These are phyloP conservation scores for Sphagnum magellanicum DNA, from an alignment of 228 moss, liverwort and hornwort species.

Conservation along the genomic window DNA sequence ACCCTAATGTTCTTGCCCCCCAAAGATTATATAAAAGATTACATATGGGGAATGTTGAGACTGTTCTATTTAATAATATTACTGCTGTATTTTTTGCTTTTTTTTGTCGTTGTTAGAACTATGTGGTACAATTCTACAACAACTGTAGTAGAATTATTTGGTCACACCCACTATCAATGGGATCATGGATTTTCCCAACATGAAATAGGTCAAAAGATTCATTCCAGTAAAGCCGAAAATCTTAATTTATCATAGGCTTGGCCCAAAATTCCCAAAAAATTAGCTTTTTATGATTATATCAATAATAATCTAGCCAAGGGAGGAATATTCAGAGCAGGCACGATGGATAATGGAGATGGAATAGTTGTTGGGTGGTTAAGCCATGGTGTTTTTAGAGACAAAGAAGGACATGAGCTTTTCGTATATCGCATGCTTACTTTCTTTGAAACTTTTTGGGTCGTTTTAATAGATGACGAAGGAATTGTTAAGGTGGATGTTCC, in stretches of 20 bases:
- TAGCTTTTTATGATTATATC: slow-evolving; percentile 1
- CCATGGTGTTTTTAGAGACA: neutral
- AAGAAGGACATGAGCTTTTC: neutral
- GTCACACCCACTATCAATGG: no score
- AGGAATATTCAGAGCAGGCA: neutral
- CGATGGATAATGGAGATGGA: slow-evolving; percentile 5
- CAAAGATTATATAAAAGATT: slow-evolving; percentile 12
- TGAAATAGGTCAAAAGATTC: neutral
- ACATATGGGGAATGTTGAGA: neutral
- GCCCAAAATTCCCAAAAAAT: no score
- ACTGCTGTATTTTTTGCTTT: no score
- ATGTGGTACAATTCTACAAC: no score
- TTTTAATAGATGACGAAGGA: neutral
- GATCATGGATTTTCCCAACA: neutral
- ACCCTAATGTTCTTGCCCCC: slow-evolving; percentile 8
- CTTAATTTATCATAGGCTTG: no score
- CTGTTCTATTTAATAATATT: no score
- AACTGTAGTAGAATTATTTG: no score
- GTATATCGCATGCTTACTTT: neutral
- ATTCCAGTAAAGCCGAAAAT: neutral
- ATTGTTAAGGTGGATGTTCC: neutral
- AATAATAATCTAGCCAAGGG: slow-evolving; percentile 1
- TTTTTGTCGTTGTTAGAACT: no score
- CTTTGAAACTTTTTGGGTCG: no score
- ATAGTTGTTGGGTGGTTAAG: slow-evolving; percentile 5